phyloP scores from a whole-genome alignment of 345 rosid species.

The Gossypium longicalyx region DNA sequence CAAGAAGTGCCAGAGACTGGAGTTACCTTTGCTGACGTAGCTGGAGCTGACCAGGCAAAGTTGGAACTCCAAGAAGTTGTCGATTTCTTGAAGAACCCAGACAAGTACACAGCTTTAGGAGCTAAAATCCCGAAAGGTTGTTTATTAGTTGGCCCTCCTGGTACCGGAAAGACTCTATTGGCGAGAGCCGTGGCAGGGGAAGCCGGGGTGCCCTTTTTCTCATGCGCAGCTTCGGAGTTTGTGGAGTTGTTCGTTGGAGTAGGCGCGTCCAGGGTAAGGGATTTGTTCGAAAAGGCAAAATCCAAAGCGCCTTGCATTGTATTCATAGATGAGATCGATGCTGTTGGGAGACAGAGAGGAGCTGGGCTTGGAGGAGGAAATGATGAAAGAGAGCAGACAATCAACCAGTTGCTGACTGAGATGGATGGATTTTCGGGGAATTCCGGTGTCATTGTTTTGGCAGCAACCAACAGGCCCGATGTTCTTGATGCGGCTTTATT shows the following conservation, averaged over 20 bases:
- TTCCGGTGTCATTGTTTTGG: conserved; percentile 87
- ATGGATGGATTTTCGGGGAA: conserved; percentile 93
- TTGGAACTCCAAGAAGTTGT: conserved; percentile 76
- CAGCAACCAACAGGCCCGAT: conserved; percentile 84
- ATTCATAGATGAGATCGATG: conserved; percentile 89
- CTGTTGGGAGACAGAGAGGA: conserved; percentile 92
- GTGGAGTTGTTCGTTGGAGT: conserved; percentile 87
- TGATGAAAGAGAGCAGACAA: conserved; percentile 91
- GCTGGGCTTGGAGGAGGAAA: conserved; percentile 94
- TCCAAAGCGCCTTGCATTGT: conserved; percentile 79
- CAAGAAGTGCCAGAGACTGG: conserved; percentile 89
- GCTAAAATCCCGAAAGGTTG: conserved; percentile 88
- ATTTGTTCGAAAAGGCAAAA: conserved; percentile 81
- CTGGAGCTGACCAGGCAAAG: conserved; percentile 83
- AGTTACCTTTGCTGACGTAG: conserved; percentile 67
- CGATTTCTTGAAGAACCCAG: conserved; percentile 78
- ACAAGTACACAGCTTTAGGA: conserved; percentile 77
- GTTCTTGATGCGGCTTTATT: conserved; percentile 76
- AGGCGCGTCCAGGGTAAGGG: conserved; percentile 86
- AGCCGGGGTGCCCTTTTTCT: conserved; percentile 84
- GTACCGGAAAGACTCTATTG: conserved; percentile 78
- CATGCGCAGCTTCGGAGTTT: conserved; percentile 72
- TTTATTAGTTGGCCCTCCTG: conserved; percentile 72
- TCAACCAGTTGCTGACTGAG: conserved; percentile 78
- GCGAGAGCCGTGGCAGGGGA: conserved; percentile 91